These are phyloP conservation scores for Suillus placidus DNA, from an alignment of 768 basidiomycete genomes.

Conservation along the genomic window DNA sequence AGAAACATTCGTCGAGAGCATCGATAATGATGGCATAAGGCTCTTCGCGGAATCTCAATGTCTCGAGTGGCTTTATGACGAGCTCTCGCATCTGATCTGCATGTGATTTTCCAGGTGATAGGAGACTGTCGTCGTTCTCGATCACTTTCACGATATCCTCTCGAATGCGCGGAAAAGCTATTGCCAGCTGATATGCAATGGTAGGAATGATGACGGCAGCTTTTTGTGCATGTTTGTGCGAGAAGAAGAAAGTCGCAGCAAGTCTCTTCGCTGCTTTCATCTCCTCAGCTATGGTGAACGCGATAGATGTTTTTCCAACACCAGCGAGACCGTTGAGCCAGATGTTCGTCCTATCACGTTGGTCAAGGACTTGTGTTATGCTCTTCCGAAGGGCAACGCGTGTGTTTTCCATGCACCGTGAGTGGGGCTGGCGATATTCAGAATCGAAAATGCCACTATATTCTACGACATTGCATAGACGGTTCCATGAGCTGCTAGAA, in stretches of 20 bases:
- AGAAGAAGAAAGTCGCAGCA: conserved; percentile 24
- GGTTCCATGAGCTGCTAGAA: too few relatives aligned
- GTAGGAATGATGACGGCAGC: conserved; percentile 15
- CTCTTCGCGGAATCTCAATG: conserved; percentile 7
- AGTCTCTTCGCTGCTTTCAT: conserved; percentile 13
- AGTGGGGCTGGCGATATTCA: too few relatives aligned
- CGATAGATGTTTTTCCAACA: too few relatives aligned
- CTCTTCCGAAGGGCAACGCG: too few relatives aligned
- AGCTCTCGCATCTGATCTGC: conserved; percentile 20
- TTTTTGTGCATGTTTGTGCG: conserved; percentile 13
- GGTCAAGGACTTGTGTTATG: too few relatives aligned
- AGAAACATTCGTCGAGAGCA: conserved; percentile 16
- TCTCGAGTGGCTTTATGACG: conserved; percentile 18
- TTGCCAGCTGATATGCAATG: conserved; percentile 21
- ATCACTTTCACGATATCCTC: conserved; percentile 16
- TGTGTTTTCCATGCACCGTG: too few relatives aligned
- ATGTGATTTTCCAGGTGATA: background rate
- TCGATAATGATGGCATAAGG: conserved; percentile 7
- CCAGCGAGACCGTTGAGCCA: too few relatives aligned
- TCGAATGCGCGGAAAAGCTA: conserved; percentile 13
- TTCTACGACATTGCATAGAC: too few relatives aligned
- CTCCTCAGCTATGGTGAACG: too few relatives aligned
- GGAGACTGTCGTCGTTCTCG: conserved; percentile 14
- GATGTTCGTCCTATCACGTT: too few relatives aligned
- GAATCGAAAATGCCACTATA: too few relatives aligned